Conservation (phyloP, 331 rosid genomes). For the Rosa hybrid region DNA sequence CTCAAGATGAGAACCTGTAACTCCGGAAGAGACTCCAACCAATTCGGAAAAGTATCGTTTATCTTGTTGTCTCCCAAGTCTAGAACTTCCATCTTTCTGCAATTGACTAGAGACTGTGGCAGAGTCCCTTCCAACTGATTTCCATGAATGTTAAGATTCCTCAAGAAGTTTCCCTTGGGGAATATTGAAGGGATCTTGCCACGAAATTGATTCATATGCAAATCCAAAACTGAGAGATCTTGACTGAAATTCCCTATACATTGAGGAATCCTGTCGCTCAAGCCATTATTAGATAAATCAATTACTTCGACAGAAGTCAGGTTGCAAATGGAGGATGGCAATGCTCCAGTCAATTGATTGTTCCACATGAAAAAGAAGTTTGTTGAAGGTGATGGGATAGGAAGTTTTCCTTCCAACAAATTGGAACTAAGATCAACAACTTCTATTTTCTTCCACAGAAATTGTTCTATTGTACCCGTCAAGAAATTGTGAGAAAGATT, state of each 20-base stretch:
- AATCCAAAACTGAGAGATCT: slow-evolving; percentile 22
- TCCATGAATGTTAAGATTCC: slow-evolving; percentile 15
- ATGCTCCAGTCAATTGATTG: slow-evolving; percentile 10
- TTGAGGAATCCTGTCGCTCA: slow-evolving; percentile 14
- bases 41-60: slow-evolving; percentile 29
- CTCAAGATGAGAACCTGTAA: slow-evolving; percentile 32
- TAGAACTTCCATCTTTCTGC: slow-evolving; percentile 22
- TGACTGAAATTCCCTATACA: neutral
- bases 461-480: slow-evolving; percentile 8
- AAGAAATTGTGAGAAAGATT: slow-evolving; percentile 33
- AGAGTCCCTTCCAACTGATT: slow-evolving; percentile 31
- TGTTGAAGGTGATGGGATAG: neutral
- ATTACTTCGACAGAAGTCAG: neutral
- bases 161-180: neutral
- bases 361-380: slow-evolving; percentile 5
- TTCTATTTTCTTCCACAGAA: neutral
- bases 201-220: slow-evolving; percentile 23
- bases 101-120: slow-evolving; percentile 27
- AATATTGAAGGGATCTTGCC: slow-evolving; percentile 22
- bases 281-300: slow-evolving; percentile 15
- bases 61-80: slow-evolving; percentile 33
- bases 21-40: slow-evolving; percentile 24
- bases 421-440: slow-evolving; percentile 28
- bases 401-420: slow-evolving; percentile 1
- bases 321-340: slow-evolving; percentile 20